Conservation (phyloP, 1,139 yeast species). For the Pichiaceae sp. region DNA sequence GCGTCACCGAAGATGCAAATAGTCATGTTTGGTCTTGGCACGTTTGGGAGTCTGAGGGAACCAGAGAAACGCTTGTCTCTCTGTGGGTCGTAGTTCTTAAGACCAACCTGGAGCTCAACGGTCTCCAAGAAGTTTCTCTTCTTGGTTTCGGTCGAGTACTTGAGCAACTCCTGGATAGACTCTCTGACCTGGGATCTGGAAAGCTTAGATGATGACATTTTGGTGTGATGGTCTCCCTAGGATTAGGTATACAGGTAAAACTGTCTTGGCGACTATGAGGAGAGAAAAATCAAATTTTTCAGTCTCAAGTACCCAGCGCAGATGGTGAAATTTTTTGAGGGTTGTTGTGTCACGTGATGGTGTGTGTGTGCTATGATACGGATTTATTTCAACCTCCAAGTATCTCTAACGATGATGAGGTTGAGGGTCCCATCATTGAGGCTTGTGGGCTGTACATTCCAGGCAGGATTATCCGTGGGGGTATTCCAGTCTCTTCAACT, state of each 20-base stretch:
- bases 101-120: conserved; percentile 98
- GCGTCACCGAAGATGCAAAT: conserved; percentile 99
- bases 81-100: conserved; percentile 99
- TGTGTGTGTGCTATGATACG: not conserved
- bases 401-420: too few species aligned
- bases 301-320: not conserved
- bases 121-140: conserved; percentile 99
- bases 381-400: too few species aligned
- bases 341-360: not conserved
- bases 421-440: too few species aligned
- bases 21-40: conserved; percentile 99
- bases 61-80: conserved; percentile 99
- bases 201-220: conserved; percentile 94
- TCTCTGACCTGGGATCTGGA: conserved; percentile 92
- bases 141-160: conserved; percentile 90
- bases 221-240: conserved; percentile 60
- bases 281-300: not conserved
- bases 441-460: too few species aligned
- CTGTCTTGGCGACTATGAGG: conserved; percentile 13
- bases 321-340: not conserved
- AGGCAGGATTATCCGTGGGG: too few species aligned
- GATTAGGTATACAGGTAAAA: conserved; percentile 24
- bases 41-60: conserved; percentile 95
- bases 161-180: conserved; percentile 87
- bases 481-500: too few species aligned